Percentiles rank a stretch among this genome's conserved stretches.
These are phyloP conservation scores for Gossypium gossypioides DNA, from an alignment of 441 rosid species.

Conservation along the genomic window DNA sequence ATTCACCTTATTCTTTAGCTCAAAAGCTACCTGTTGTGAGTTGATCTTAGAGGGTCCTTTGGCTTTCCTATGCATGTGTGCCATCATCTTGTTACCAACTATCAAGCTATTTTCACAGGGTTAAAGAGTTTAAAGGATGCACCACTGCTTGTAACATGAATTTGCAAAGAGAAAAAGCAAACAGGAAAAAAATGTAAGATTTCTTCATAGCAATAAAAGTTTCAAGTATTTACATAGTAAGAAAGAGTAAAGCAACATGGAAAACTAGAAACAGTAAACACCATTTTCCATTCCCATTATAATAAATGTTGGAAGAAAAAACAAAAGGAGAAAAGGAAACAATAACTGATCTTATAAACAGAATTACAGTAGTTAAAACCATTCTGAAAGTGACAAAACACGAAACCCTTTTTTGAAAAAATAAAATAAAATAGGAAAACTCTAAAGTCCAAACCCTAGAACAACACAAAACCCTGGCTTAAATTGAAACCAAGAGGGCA, in stretches of 20 bases:
- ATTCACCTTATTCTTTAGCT: slow-evolving; percentile 64
- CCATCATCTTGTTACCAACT: slow-evolving; percentile 28
- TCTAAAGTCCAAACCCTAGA: background rate
- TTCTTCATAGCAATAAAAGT: background rate
- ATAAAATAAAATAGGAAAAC: background rate
- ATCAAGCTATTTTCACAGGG: background rate
- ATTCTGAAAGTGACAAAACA: background rate
- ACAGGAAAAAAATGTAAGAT: background rate
- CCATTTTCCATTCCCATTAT: background rate
- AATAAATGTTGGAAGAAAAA: too few species aligned
- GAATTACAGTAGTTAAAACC: background rate
- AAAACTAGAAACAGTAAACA: background rate
- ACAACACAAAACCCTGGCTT: background rate
- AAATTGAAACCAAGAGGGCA: background rate
- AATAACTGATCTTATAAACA: too few species aligned
- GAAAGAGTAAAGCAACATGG: background rate
- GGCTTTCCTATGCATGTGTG: slow-evolving; percentile 25
- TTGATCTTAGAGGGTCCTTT: slow-evolving; percentile 37
- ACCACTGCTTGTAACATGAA: background rate
- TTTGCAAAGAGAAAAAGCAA: background rate
- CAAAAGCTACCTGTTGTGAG: slow-evolving; percentile 42
- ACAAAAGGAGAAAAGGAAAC: too few species aligned
- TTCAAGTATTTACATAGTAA: background rate
- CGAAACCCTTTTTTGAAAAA: background rate
- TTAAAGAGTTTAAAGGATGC: background rate